Percentiles rank a stretch among this genome's conserved stretches.
Evolutionary conservation across 306 rosid species (phyloP).

Genomic region (Castanea crenata): DNA sequence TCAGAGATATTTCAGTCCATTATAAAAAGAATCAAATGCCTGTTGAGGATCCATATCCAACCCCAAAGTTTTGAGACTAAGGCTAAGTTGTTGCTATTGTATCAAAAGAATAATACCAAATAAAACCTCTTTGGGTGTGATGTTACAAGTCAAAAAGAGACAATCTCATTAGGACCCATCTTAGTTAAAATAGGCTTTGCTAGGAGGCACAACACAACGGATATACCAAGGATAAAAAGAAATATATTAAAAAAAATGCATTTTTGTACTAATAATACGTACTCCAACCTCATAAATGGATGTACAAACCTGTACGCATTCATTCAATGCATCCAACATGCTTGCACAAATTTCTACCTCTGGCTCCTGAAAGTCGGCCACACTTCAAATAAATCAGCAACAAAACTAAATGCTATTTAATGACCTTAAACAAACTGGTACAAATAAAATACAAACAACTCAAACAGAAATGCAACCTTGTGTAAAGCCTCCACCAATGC

Average conservation of each 20-base stretch:
- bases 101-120: too few species aligned
- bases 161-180: too few species aligned
- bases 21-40: too few species aligned
- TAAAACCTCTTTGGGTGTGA: too few species aligned
- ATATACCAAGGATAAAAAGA: not conserved
- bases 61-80: too few species aligned
- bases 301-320: conserved; percentile 79
- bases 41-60: too few species aligned
- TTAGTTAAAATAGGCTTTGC: too few species aligned
- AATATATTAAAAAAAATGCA: not conserved
- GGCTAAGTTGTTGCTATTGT: too few species aligned
- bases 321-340: conserved; percentile 86
- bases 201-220: not conserved
- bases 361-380: conserved; percentile 69
- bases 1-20: too few species aligned
- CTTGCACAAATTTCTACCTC: conserved; percentile 93
- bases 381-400: not conserved
- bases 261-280: not conserved
- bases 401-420: not conserved
- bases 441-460: not conserved
- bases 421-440: not conserved
- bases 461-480: conserved; percentile 50
- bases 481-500: conserved; percentile 94
- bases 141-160: too few species aligned
- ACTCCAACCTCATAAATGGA: conserved; percentile 8